Base-by-base conservation (phyloP, 331 rosid species). In the Quercus tomentella region DNA sequence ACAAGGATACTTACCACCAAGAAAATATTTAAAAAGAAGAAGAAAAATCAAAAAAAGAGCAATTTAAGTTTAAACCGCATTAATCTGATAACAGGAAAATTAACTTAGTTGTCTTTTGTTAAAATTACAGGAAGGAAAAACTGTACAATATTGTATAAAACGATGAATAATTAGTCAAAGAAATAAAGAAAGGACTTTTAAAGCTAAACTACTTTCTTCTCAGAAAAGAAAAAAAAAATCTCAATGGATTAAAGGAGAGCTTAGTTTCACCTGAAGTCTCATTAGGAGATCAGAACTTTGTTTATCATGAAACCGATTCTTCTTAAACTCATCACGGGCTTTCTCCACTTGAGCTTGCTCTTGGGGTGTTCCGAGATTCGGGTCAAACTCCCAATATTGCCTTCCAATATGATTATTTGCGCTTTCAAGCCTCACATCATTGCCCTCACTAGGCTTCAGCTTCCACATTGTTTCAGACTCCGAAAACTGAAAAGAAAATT, bases 371-470 rank as follows among this genome's bases (percentile, higher is more conserved):
- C 89, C 86, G 4, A 80, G 82, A 14, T 84, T 49, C 1, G 82
- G 79, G 56, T 93, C 92, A 7, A 87, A 93, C 79, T 93, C 92
- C 97, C 97, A 93, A n/a, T 56, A 87, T 41, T 89, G 94, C 78
- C 97, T 87, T 60, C 97, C 97, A 21, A 86, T 10, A 56, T 91
- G 91, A 26, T 87, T 54, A 61, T 88, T 89, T 71, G 79, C 80
- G 43, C 94, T 93, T 41, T 63, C 76, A 1, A 85, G 67, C 82
- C 79, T 10, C 67, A 83, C 74, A 7, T 80, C 85, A 7, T 60
- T 58, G 41, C 85, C 84, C 54, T 86, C 85, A 43, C 93, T 86
- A 73, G 87, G 4, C 82, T 80, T 89, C 22, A 93, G 77, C 87
- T 76, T 89, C 92, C 97, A 89, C 97, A 91, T 89, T 31, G 23